Percentiles rank a stretch among this genome's conserved stretches.
Evolutionary conservation across 129 eudicot species (phyloP).

Genomic region (Flaveria sonorensis): DNA sequence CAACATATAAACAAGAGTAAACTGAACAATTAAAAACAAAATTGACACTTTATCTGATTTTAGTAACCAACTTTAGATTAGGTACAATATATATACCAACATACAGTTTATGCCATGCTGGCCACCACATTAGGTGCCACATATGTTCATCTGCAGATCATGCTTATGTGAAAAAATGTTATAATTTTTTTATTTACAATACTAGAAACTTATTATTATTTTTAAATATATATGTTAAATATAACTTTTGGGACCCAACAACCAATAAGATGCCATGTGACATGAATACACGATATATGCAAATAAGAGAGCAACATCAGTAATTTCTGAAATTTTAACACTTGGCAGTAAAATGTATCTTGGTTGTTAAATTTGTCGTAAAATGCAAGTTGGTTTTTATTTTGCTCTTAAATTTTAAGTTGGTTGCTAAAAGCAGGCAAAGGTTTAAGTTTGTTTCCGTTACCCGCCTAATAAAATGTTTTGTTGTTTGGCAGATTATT

Average conservation of each 20-base stretch:
- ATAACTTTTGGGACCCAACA: too few relatives aligned
- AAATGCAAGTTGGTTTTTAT: too few relatives aligned
- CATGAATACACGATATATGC: too few relatives aligned
- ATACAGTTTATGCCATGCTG: background rate
- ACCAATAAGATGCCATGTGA: background rate
- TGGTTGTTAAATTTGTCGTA: too few relatives aligned
- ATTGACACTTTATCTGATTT: background rate
- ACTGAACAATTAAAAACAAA: background rate
- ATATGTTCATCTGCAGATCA: background rate
- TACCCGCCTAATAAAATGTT: background rate
- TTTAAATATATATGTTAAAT: too few relatives aligned
- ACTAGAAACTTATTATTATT: too few relatives aligned
- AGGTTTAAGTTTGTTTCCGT: background rate
- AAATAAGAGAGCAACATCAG: too few relatives aligned
- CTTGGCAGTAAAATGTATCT: too few relatives aligned
- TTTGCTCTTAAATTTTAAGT: background rate
- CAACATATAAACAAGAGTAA: background rate
- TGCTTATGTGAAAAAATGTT: background rate
- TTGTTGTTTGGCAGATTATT: conserved; percentile 55
- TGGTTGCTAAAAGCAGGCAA: background rate
- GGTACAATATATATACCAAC: background rate
- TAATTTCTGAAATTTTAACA: too few relatives aligned
- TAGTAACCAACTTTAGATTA: background rate
- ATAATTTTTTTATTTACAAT: background rate
- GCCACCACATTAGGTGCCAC: background rate